A percentile compares a stretch with the other conserved stretches of the same genome.
Conservation (phyloP, 2,329 filamentous ascomycete species). For the Trichoderma polysporum region DNA sequence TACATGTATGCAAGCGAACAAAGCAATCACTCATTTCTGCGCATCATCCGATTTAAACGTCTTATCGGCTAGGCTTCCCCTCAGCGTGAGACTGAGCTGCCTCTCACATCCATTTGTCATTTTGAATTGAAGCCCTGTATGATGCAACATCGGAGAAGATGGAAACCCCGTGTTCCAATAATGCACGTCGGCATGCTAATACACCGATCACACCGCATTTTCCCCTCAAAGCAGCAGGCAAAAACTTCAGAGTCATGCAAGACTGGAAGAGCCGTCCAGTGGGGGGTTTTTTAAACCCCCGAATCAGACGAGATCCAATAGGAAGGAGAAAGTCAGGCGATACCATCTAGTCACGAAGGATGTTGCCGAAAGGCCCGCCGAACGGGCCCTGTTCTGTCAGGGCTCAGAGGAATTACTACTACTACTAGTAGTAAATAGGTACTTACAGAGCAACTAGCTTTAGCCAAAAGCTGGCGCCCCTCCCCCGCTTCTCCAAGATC, state of each 20-base stretch:
- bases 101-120: background rate
- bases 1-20: background rate
- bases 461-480: background rate
- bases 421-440: background rate
- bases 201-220: background rate
- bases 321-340: background rate
- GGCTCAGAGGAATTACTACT: background rate
- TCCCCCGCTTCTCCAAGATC: constrained; percentile 17
- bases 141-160: background rate
- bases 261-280: background rate
- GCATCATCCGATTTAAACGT: background rate
- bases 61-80: background rate
- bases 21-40: background rate
- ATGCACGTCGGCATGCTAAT: background rate
- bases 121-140: background rate
- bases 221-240: background rate
- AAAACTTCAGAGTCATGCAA: background rate
- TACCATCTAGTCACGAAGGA: background rate
- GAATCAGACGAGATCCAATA: background rate
- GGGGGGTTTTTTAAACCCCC: background rate
- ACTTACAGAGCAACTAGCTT: background rate
- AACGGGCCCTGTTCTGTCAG: background rate
- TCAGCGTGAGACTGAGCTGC: background rate
- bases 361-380: background rate
- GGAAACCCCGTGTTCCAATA: background rate